phyloP scores from a whole-genome alignment of 805 yeast genomes.

The Hanseniaspora valbyensis region DNA sequence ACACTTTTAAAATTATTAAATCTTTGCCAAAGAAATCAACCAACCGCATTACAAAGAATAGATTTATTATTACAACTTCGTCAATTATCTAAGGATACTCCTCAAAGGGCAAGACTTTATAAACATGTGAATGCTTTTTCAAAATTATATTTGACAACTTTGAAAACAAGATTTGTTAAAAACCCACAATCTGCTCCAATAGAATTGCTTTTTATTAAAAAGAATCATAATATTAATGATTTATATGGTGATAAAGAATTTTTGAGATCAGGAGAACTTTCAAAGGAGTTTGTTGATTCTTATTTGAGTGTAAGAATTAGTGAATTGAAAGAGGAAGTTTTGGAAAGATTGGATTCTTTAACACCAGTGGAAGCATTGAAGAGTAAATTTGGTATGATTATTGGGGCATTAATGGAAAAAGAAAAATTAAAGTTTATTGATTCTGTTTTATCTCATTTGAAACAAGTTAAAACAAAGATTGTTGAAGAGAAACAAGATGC shows the following conservation, averaged over 20 bases:
- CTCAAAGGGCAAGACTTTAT: conserved; percentile 37
- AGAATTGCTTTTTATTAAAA: conserved; percentile 58
- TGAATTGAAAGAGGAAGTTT: conserved; percentile 19
- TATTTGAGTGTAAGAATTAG: conserved; percentile 22
- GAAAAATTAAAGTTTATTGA: conserved; percentile 23
- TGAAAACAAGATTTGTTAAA: conserved; percentile 36
- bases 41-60: conserved; percentile 43
- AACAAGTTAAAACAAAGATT: conserved; percentile 1
- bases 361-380: conserved; percentile 22
- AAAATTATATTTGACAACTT: conserved; percentile 50
- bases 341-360: conserved; percentile 22
- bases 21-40: conserved; percentile 50
- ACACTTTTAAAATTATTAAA: conserved; percentile 60
- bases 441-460: conserved; percentile 20
- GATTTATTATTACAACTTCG: conserved; percentile 59
- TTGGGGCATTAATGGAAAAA: conserved; percentile 28
- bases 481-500: not conserved
- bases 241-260: conserved; percentile 3
- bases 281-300: conserved; percentile 12
- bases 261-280: conserved; percentile 30
- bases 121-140: conserved; percentile 56
- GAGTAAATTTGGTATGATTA: conserved; percentile 26
- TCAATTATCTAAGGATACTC: conserved; percentile 41
- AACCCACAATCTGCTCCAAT: conserved; percentile 43
- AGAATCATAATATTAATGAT: conserved; percentile 31